Percentiles rank a stretch among this genome's conserved stretches.
Evolutionary conservation across 1,139 yeast species (phyloP).

Genomic region (Taphrina deformans): DNA sequence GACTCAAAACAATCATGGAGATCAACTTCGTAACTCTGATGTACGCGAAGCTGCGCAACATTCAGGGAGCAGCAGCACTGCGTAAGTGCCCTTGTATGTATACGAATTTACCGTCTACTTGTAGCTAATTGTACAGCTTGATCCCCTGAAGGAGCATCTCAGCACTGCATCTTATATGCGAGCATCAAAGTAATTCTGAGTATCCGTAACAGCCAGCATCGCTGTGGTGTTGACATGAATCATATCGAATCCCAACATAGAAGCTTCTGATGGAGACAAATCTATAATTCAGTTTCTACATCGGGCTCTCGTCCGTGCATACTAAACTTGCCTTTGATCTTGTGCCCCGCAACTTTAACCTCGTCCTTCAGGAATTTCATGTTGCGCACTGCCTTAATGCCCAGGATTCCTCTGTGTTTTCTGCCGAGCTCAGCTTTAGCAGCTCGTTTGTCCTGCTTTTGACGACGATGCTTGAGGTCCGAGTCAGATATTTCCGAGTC

Average conservation of each 20-base stretch:
- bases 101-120: neutral
- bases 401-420: conserved; percentile 25
- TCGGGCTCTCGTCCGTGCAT: conserved; percentile 33
- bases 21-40: no score
- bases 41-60: no score
- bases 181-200: no score
- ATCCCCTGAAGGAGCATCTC: no score
- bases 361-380: conserved; percentile 31
- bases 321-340: conserved; percentile 20
- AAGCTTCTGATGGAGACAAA: neutral
- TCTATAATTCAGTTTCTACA: conserved; percentile 28
- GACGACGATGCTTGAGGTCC: conserved; percentile 26
- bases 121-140: neutral
- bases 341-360: conserved; percentile 26
- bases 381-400: conserved; percentile 30
- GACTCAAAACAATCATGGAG: no score
- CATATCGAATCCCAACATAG: no score
- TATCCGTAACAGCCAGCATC: no score
- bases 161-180: no score
- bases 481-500: conserved; percentile 30
- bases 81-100: neutral
- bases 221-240: no score
- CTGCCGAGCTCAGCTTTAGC: conserved; percentile 29
- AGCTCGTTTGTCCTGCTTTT: conserved; percentile 24
- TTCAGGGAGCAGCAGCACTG: no score